Evolutionary conservation across 2,329 filamentous ascomycete genomes (phyloP), one percentile per base, ranked within the genome.

Genomic region (Cercospora zeina): DNA sequence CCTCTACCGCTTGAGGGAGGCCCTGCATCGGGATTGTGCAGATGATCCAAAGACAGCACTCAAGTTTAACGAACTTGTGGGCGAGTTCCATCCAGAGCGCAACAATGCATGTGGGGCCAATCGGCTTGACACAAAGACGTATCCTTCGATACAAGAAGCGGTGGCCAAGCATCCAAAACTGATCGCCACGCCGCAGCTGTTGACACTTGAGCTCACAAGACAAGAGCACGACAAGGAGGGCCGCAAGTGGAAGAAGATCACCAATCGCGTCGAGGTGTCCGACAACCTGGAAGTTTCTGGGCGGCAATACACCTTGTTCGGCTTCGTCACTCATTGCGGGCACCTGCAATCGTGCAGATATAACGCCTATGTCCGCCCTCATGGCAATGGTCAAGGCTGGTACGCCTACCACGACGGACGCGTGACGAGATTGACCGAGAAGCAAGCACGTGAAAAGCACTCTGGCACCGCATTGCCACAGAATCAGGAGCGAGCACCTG

Each of bases 241-340:
- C 34, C 80, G 84, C 2, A 80, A 82, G 30, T 87, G 85, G 81
- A 80, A 82, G 54, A 81, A 87, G 65, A 70, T 85, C 5, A 78
- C 81, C 56, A 80, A 86, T 69, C 79, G 79, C 45, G 81, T 88
- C n/a, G 76, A 79, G 2, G 68, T 87, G 13, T 78, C 86, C 57
- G 84, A 87, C 58, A 73, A 79, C 10, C 70, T 87, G 27, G 77
- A 77, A 47, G 72, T 86, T n/a, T 69, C 77, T 27, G 76, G 71
- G 8, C 76, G 75, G 11, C 71, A 76, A 10, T 88, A 87, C 68
- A 81, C 80, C 1, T 77, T 88, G 0, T 87, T 85, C 65, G 84
- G 84, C 2, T 83, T 87, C 65, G 75, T 87, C 33, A 83, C 85
- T 2, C 85, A 88, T 68, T 81, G 81, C 63, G 85, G 84, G 27